These are phyloP conservation scores for Alectoria sarmentosa DNA, from an alignment of 495 filamentous ascomycete species.

Conservation along the genomic window DNA sequence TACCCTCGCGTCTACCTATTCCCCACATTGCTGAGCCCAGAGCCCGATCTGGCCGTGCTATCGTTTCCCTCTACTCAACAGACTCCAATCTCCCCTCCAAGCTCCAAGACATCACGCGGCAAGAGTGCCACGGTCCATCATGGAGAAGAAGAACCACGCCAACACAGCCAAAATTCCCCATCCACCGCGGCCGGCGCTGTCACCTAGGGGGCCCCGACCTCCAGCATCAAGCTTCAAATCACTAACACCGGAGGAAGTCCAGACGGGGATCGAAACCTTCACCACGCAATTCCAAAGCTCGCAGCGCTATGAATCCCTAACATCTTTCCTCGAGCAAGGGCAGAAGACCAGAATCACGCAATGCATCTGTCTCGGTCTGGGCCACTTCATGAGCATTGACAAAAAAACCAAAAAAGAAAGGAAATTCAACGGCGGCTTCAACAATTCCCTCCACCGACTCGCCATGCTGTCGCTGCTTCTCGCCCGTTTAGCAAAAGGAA, in stretches of 20 bases:
- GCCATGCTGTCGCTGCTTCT: background rate
- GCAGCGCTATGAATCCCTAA: background rate
- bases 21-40: too few species aligned
- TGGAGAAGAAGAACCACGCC: background rate
- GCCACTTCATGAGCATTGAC: background rate
- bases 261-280: background rate
- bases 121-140: background rate
- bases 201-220: too few species aligned
- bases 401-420: background rate
- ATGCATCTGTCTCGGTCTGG: background rate
- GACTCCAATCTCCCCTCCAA: background rate
- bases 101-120: background rate
- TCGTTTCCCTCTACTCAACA: background rate
- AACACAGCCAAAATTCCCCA: background rate
- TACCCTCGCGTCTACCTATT: too few species aligned
- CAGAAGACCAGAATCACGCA: background rate
- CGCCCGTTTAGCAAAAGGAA: too few species aligned
- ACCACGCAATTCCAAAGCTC: background rate
- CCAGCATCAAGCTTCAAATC: background rate
- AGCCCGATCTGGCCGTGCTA: background rate
- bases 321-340: background rate
- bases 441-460: background rate
- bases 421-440: background rate
- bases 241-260: background rate
- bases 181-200: too few species aligned